phyloP scores from a whole-genome alignment of 2,329 filamentous ascomycete genomes.

The Didymella pomorum region DNA sequence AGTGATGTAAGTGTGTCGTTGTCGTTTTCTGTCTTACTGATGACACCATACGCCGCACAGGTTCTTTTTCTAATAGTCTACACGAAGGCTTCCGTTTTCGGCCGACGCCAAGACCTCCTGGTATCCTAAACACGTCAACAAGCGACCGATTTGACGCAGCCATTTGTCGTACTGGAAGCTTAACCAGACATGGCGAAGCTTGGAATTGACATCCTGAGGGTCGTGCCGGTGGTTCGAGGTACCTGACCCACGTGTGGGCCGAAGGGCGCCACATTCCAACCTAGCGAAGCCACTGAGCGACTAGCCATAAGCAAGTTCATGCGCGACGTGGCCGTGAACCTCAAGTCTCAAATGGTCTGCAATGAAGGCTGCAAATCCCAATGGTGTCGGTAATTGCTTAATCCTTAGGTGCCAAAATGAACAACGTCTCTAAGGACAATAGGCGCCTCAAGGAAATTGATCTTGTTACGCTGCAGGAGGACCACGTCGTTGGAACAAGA shows the following conservation, averaged over 20 bases:
- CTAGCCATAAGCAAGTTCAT: not conserved
- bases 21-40: not conserved
- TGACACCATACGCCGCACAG: not conserved
- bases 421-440: not conserved
- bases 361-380: not conserved
- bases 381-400: not conserved
- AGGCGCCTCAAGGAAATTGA: too few species aligned
- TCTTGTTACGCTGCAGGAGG: too few species aligned
- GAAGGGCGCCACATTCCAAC: not conserved
- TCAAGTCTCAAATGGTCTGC: too few species aligned
- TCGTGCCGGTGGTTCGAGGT: not conserved
- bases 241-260: not conserved
- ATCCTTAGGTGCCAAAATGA: not conserved
- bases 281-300: not conserved
- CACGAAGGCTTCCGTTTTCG: constrained; percentile 1
- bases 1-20: not conserved
- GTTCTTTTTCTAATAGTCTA: not conserved
- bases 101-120: not conserved
- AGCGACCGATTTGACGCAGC: not conserved
- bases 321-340: not conserved
- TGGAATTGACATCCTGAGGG: not conserved
- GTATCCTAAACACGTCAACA: too few species aligned
- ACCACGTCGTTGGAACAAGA: too few species aligned
- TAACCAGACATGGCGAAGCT: not conserved
- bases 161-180: not conserved